Evolutionary conservation across 495 filamentous ascomycete species (phyloP).

Genomic region (Penicillium flavigenum): DNA sequence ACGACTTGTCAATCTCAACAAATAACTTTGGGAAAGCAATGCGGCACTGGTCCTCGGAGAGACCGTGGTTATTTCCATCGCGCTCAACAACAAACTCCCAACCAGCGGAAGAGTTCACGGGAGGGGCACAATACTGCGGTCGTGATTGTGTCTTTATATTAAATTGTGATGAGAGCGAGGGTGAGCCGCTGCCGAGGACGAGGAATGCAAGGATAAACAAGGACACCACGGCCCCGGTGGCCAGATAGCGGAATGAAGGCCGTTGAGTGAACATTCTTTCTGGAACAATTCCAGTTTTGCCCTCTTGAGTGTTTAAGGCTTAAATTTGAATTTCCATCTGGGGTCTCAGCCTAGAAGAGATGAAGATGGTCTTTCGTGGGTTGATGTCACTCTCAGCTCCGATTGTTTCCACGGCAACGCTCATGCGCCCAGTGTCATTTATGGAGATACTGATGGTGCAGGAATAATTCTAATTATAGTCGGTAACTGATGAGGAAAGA

Average conservation of each 20-base stretch:
- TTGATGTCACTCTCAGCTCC: constrained; percentile 10
- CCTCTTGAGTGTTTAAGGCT: background rate
- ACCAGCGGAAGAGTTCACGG: constrained; percentile 10
- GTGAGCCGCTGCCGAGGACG: constrained; percentile 21
- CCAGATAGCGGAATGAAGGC: constrained; percentile 37
- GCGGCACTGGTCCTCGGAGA: constrained; percentile 43
- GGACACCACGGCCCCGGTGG: constrained; percentile 31
- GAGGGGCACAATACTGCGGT: constrained; percentile 2
- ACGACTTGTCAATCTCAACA: constrained; percentile 43
- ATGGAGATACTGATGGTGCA: background rate
- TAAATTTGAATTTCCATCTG: background rate
- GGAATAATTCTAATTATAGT: background rate
- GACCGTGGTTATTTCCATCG: constrained; percentile 40
- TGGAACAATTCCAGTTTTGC: background rate
- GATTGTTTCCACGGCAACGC: constrained; percentile 29
- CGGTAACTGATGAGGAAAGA: background rate
- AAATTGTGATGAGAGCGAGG: constrained; percentile 23
- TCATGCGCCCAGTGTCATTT: background rate
- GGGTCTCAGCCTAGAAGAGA: background rate
- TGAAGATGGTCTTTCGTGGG: background rate
- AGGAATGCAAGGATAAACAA: constrained; percentile 36
- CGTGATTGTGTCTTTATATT: constrained; percentile 21
- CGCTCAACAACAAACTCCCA: constrained; percentile 39
- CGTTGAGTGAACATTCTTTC: constrained; percentile 28
- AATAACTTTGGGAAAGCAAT: constrained; percentile 49